Evolutionary conservation across 2,329 filamentous ascomycete species (phyloP), one percentile per base, ranked within the genome.

Genomic region (Nemania sp.): DNA sequence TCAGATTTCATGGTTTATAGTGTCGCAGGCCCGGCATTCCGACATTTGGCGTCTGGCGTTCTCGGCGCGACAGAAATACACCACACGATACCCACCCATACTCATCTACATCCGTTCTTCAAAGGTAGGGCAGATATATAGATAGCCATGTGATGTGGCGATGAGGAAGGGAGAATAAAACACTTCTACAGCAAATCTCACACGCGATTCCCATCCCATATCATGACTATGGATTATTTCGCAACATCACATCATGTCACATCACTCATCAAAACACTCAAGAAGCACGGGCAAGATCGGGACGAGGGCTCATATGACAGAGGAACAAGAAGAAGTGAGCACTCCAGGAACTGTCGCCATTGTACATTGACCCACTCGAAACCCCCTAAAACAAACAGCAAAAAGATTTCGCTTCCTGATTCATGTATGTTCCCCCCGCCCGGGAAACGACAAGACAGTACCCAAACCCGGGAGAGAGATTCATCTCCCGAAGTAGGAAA

Each of bases 301-400:
- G 5, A 35, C 11, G 2, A 13, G 18, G 15, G 1, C 25, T 7
- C 37, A 10, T 4, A 35, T 3, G 21, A 35, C 4, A 25, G 12
- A 10, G 4, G 7, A 12, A 35, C 3, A 1, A 5, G 15, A 17
- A 56, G 39, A n/a, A n/a, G 12, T 29, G 7, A 29, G 25, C 7
- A 32, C 12, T 49, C 17, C 39, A 29, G 25, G 10, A 13, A 43
- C 42, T 52, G 13, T 62, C n/a, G n/a, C 40, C 37, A 39, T 59
- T 59, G 42, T 63, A 60, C 53, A 63, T 56, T 54, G 25, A 56
- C 43, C 40, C 45, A 18, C 57, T 34, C n/a, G n/a, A 46, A 29
- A 29, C 25, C 25, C 7, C 25, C n/a, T n/a, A n/a, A n/a, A n/a
- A 29, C 4, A 29, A 29, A 3, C 25, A 29, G 7, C 3, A 29